phyloP scores from a whole-genome alignment of 179 eudicot species.

The Patellifolia procumbens region DNA sequence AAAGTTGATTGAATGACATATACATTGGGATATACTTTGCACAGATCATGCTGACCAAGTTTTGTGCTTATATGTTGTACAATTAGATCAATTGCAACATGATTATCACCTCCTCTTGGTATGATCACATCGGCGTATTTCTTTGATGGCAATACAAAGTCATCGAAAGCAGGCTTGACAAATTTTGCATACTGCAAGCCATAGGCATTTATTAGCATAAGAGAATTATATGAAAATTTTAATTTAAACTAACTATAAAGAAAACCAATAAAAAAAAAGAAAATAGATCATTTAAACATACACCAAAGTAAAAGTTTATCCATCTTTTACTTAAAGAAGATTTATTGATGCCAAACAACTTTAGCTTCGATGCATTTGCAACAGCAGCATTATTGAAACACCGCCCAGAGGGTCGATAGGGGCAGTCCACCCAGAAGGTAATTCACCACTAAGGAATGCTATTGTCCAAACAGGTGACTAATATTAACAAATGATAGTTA shows the following conservation, averaged over 20 bases:
- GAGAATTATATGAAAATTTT: not conserved
- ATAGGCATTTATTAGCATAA: not conserved
- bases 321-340: not conserved
- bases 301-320: not conserved
- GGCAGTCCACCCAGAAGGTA: slow-evolving; percentile 5
- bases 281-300: not conserved
- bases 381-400: not conserved
- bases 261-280: not conserved
- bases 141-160: slow-evolving; percentile 80
- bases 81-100: slow-evolving; percentile 76
- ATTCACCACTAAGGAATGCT: slow-evolving; percentile 1
- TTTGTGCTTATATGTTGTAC: slow-evolving; percentile 79
- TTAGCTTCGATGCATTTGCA: slow-evolving; percentile 8
- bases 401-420: not conserved
- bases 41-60: slow-evolving; percentile 80
- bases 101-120: slow-evolving; percentile 91
- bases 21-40: slow-evolving; percentile 74
- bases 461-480: not conserved
- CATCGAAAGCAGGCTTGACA: slow-evolving; percentile 90
- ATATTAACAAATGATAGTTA: not conserved
- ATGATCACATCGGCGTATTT: slow-evolving; percentile 87
- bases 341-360: not conserved
- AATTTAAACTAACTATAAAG: not conserved
- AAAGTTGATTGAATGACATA: slow-evolving; percentile 77
- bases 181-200: slow-evolving; percentile 74